Evolutionary conservation across 495 filamentous ascomycete genomes (phyloP), one percentile per base, ranked within the genome.

Genomic region (Penicillium pancosmium): DNA sequence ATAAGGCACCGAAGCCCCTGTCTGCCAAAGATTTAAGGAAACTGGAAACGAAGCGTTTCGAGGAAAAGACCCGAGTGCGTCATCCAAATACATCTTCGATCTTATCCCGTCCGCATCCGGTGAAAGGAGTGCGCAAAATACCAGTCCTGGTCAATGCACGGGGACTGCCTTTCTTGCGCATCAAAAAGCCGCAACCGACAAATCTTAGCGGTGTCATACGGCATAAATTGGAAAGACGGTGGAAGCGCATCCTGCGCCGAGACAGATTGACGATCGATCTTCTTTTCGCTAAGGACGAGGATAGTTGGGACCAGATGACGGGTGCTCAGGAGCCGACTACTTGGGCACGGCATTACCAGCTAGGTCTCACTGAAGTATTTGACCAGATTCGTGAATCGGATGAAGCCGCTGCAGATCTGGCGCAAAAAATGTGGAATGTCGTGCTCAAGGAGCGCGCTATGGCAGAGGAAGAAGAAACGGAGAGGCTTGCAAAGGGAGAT

Each of bases 131-230:
- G 43, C 83, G 88, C 15, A 77, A 76, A 50, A 67, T 92, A 4
- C 90, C 91, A 0, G 71, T 70, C 0, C 68, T 92, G 2, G 82
- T 83, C 61, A 78, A 78, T 57, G 82, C 84, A 3, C 73, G 74
- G 38, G 82, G 80, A 27, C 60, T 89, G n/a, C 88, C 91, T 0
- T 87, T 92, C 57, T 70, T 94, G 44, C 84, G 89, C 23, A 68
- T 90, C 51, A 81, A 78, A 59, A 92, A 91, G 67, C 88, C 89
- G 8, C 88, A 91, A 63, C 79, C 88, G 5, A 62, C 66, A 33
- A 72, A 71, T 36, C 72, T 93, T 4, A 82, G 80, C 58, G 70
- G 80, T 4, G 73, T 88, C 1, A 68, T 94, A 12, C 69, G 78
- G 9, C 71, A 81, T 33, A 87, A 82, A 52, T 59, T 82, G 16